Base-by-base conservation (phyloP, 1,284 basidiomycete genomes). In the Phellopilus nigrolimitatus region DNA sequence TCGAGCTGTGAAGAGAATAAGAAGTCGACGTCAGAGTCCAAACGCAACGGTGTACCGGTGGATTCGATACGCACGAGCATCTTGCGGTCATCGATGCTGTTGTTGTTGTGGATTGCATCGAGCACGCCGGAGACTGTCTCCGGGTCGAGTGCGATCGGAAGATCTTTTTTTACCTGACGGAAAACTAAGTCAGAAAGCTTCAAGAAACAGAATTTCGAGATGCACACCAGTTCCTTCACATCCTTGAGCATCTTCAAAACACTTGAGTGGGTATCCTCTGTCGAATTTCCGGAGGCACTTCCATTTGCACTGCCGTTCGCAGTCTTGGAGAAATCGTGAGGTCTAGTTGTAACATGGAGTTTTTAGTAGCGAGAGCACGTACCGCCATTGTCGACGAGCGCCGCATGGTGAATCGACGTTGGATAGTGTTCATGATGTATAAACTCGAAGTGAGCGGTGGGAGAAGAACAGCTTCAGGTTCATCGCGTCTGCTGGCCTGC, bases 41-140 rank as follows among this genome's bases (percentile, higher is more conserved):
- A 68, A 63, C 17, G 24, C 44, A 67, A 66, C 49, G n/a, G 49
- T 12, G 3, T 6, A 43, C n/a, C n/a, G 17, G 7, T 19, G 8
- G 21, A 3, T 19, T 9, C 10, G 19, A 45, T 44, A 52, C 72
- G 44, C 39, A 77, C 79, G 47, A 79, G 56, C 59, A 74, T 68
- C 62, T 75, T 74, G 47, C 86, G 71, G 59, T 89, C 86, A 65
- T 89, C 82, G 31, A 88, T 69, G 12, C 75, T 69, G 46, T 80
- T 79, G 12, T 71, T 67, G 60, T 88, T 73, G 37, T 69, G 68
- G 30, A 88, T 59, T 2, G 71, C 66, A 60, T 89, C 84, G 9
- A 85, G 61, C 2, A 75, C 63, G 3, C 78, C 69, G 8, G 75
- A 62, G 82, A 79, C 37, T 6, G 67, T 66, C 9, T 69, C 68